phyloP scores from a whole-genome alignment of 169 alveolate species.

The Plasmodium gallinaceum region DNA sequence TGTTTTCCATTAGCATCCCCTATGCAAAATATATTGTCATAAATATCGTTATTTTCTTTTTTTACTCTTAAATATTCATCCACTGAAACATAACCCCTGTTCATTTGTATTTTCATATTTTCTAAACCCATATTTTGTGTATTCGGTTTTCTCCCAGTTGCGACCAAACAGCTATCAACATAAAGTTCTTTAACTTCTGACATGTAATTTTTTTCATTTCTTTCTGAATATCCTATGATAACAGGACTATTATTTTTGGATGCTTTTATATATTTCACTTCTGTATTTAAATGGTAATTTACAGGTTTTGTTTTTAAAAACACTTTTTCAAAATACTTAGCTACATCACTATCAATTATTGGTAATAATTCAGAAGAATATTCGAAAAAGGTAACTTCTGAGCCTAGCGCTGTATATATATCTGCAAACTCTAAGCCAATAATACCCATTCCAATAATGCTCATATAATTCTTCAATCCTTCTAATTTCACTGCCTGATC shows the following conservation, averaged over 20 bases:
- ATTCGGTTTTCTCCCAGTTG: constrained; percentile 87
- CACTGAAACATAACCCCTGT: constrained; percentile 79
- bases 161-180: constrained; percentile 85
- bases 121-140: constrained; percentile 80
- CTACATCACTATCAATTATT: constrained; percentile 76
- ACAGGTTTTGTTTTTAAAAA: constrained; percentile 54
- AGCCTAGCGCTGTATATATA: constrained; percentile 79
- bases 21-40: constrained; percentile 78
- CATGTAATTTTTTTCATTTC: background rate
- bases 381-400: constrained; percentile 79
- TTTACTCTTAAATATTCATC: constrained; percentile 78
- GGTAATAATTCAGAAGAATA: constrained; percentile 78
- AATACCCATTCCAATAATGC: constrained; percentile 81
- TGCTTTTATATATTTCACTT: constrained; percentile 54
- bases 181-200: constrained; percentile 39
- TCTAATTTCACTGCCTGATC: constrained; percentile 78
- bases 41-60: constrained; percentile 35
- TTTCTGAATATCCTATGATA: constrained; percentile 53
- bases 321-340: constrained; percentile 72
- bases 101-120: constrained; percentile 45
- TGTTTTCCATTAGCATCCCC: constrained; percentile 83
- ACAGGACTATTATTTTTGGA: constrained; percentile 24
- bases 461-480: constrained; percentile 54
- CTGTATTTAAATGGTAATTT: constrained; percentile 44
- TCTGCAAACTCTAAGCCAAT: constrained; percentile 83